Evolutionary conservation across 2,329 filamentous ascomycete species (phyloP), one percentile per base, ranked within the genome.

Genomic region (Pseudogymnoascus sp.): DNA sequence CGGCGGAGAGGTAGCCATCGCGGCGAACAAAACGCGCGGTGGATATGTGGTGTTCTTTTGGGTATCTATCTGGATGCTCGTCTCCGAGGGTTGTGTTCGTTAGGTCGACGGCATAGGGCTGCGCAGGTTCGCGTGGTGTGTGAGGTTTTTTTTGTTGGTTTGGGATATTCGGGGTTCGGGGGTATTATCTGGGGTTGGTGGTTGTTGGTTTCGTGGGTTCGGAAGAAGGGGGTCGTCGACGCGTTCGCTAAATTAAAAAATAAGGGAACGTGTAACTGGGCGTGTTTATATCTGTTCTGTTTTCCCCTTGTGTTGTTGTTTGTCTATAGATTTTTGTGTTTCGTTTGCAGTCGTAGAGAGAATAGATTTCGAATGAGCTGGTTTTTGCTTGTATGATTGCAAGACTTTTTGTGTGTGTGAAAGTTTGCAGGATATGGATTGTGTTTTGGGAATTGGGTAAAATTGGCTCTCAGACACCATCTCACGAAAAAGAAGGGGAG

Each of bases 1-100:
- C 74, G 89, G 89, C 77, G 87, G 88, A 76, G 88, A 90, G 75
- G 80, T 81, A 72, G 86, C 84, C 87, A 90, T 90, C 61, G 71
- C 73, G 45, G 43, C 21, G 21, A 25, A 51, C 45, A 51, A 51
- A 51, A 51, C 45, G 45, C 23, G 45, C 45, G 21, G 19, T 10
- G 45, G 45, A 68, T 68, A 36, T 62, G n/a, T 41, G 65, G 64
- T 63, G 62, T 67, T 73, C 60, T 25, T 25, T 14, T 23, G n/a
- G 10, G 21, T 6, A 5, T n/a, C 23, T 23, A n/a, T 51, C 21
- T 51, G 3, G 21, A 13, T 45, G 23, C 45, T 51, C 45, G 45
- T 51, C 45, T 51, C 45, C 45, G 45, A 51, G 45, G 13, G 23
- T 51, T 11, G 23, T 51, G 45, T 21, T 51, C 6, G 23, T 51